Base-by-base conservation (phyloP, 129 eudicot genomes). In the Flaveria robusta region DNA sequence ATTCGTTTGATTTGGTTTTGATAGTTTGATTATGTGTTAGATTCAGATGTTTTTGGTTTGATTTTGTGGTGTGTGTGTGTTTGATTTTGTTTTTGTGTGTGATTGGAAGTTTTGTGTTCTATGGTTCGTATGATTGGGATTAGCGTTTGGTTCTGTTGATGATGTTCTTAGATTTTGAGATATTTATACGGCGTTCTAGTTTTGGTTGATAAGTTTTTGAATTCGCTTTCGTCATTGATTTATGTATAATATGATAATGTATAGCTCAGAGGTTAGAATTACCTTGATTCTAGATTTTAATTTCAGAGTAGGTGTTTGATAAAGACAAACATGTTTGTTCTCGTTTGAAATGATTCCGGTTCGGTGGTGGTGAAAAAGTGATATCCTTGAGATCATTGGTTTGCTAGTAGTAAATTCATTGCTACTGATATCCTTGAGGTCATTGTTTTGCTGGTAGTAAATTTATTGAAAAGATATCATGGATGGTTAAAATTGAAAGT, bases 201-300 rank as follows among this genome's bases (percentile, higher is more conserved):
- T 74, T 42, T 23, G 59, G 70, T 15, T 12, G 42, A 59, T 1
- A 72, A 43, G 20, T 3, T 73, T 73, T 74, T 58, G 77, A 42
- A 8, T 9, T 56, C 9, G 10, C 6, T 11, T 58, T 73, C 22
- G 65, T 22, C 5, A 5, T 58, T 58, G 39, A 26, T 60, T 24
- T 5, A 9, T 70, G 19, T 26, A 0, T 1, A 37, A 27, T 52
- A 2, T 13, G 16, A 23, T 29, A 43, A 43, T 9, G 1, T 43
- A 43, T 11, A 43, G 13, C 49, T 43, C 49, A 43, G 39, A 43
- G 49, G 1, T 43, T 3, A 43, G 49, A 43, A 43, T 43, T 43
- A 43, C 13, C 49, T 19, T 55, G 7, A 20, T 22, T n/a, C 39
- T 34, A 5, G 39, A 34, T 34, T 34, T 34, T 34, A 34, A 34